phyloP scores from a whole-genome alignment of 495 filamentous ascomycete genomes.

The Penicilliopsis zonata region DNA sequence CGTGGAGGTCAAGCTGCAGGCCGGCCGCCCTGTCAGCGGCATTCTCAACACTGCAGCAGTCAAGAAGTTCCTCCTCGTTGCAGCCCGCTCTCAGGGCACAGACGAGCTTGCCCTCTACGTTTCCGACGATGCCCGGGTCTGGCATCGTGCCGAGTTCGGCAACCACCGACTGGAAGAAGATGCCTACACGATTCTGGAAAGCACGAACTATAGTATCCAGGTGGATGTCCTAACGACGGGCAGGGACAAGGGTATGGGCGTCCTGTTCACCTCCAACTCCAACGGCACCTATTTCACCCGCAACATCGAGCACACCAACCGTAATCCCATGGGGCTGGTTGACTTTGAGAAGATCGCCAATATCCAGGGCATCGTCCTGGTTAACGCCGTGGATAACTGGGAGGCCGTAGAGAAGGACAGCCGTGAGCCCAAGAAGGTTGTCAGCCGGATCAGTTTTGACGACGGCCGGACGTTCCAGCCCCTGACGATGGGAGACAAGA shows the following conservation, averaged over 20 bases:
- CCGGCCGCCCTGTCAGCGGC: slow-evolving; percentile 57
- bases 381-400: slow-evolving; percentile 83
- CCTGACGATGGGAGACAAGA: slow-evolving; percentile 45
- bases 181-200: slow-evolving; percentile 88
- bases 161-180: slow-evolving; percentile 69
- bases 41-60: slow-evolving; percentile 66
- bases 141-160: slow-evolving; percentile 89
- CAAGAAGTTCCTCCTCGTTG: slow-evolving; percentile 76
- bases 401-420: slow-evolving; percentile 51
- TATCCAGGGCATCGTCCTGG: slow-evolving; percentile 83
- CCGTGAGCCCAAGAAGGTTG: slow-evolving; percentile 47
- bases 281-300: slow-evolving; percentile 91
- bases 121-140: slow-evolving; percentile 66
- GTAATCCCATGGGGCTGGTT: slow-evolving; percentile 54
- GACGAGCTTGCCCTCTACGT: slow-evolving; percentile 82
- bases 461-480: slow-evolving; percentile 70
- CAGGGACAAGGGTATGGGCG: slow-evolving; percentile 58
- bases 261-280: slow-evolving; percentile 85
- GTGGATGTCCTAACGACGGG: slow-evolving; percentile 74
- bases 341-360: slow-evolving; percentile 88
- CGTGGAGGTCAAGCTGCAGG: slow-evolving; percentile 62
- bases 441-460: slow-evolving; percentile 81
- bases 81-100: slow-evolving; percentile 63
- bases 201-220: slow-evolving; percentile 93
- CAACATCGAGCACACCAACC: slow-evolving; percentile 86